These are phyloP conservation scores for Sporobolomyces roseus DNA, from an alignment of 768 basidiomycete species.

Conservation along the genomic window DNA sequence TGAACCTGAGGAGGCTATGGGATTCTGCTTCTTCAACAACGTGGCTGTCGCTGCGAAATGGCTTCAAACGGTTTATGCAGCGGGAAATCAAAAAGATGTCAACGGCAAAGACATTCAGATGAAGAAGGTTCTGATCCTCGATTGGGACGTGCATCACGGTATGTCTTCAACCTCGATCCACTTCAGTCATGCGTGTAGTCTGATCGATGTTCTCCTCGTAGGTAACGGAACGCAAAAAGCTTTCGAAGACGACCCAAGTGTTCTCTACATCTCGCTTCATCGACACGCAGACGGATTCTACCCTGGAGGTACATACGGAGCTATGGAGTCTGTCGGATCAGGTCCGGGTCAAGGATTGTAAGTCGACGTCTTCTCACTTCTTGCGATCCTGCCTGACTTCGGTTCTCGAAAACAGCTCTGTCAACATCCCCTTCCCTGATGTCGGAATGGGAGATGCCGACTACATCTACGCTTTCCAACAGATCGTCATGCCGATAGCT, in stretches of 20 bases:
- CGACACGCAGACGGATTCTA: conserved; percentile 95
- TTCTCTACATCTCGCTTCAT: conserved; percentile 91
- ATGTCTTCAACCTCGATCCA: conserved; percentile 30
- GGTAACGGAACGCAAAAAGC: conserved; percentile 97
- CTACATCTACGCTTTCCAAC: conserved; percentile 93
- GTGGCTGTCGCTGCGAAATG: conserved; percentile 86
- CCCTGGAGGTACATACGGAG: conserved; percentile 85
- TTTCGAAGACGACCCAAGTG: conserved; percentile 85
- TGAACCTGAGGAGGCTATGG: conserved; percentile 97
- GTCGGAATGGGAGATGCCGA: conserved; percentile 88
- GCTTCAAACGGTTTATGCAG: conserved; percentile 57
- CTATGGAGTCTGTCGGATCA: conserved; percentile 77
- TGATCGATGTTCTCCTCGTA: conserved; percentile 45
- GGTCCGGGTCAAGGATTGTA: conserved; percentile 73
- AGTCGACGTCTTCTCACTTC: conserved; percentile 52
- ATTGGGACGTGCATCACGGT: conserved; percentile 99
- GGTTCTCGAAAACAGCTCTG: conserved; percentile 60
- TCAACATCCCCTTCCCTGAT: conserved; percentile 93
- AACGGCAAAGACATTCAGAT: conserved; percentile 48
- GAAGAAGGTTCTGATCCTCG: conserved; percentile 82
- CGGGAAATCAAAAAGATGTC: conserved; percentile 49
- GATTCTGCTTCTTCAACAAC: conserved; percentile 99
- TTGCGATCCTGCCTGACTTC: not conserved
- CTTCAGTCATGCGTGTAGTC: not conserved
- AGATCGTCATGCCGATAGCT: conserved; percentile 92